Conservation (phyloP, 176 grass and related monocot species). For the Aegilops tauschii region DNA sequence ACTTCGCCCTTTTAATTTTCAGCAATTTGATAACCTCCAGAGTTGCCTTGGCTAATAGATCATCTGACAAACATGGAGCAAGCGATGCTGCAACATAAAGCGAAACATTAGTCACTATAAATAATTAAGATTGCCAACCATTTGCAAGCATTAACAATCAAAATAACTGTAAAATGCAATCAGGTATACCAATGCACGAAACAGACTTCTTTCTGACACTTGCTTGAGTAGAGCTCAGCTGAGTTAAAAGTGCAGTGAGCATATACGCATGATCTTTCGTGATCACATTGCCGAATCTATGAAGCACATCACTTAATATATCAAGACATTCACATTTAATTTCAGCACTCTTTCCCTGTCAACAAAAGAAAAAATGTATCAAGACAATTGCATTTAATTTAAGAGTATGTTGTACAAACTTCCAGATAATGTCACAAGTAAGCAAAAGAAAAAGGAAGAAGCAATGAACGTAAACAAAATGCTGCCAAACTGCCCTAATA, state of each 20-base stretch:
- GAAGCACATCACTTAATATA: constrained; percentile 88
- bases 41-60: constrained; percentile 83
- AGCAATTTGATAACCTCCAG: constrained; percentile 72
- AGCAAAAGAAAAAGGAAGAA: neutral
- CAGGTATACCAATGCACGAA: constrained; percentile 76
- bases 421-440: neutral
- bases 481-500: neutral
- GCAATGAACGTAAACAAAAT: neutral
- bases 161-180: neutral
- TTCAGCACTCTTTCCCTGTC: constrained; percentile 83
- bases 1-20: constrained; percentile 63
- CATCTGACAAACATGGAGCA: constrained; percentile 86
- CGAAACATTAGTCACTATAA: neutral
- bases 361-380: constrained; percentile 23
- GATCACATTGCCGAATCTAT: constrained; percentile 86
- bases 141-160: neutral
- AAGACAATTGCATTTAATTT: neutral
- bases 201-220: constrained; percentile 91
- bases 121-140: neutral
- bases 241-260: constrained; percentile 63
- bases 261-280: constrained; percentile 80
- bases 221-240: constrained; percentile 81
- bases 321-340: constrained; percentile 94
- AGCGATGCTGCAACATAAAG: constrained; percentile 66
- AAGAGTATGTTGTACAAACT: neutral